Evolutionary conservation across 441 rosid species (phyloP).

Genomic region (Cnidoscolus chayamansa): DNA sequence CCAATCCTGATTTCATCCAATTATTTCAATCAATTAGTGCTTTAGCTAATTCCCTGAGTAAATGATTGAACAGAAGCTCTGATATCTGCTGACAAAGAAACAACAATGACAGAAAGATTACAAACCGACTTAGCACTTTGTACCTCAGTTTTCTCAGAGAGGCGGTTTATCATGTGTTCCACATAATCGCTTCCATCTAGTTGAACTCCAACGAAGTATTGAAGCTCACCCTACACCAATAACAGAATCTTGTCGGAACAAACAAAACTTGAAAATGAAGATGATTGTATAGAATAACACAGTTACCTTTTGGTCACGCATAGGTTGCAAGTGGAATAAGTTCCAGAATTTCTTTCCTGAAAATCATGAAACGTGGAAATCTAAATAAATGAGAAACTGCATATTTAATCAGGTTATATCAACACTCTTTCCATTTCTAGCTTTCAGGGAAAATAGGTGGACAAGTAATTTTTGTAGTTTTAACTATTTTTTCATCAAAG

Average conservation of each 20-base stretch:
- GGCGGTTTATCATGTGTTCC: constrained; percentile 76
- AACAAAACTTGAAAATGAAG: constrained; percentile 6
- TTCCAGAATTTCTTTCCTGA: constrained; percentile 99
- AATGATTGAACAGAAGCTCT: neutral
- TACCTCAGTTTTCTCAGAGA: constrained; percentile 70
- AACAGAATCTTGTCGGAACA: neutral
- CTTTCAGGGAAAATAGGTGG: neutral
- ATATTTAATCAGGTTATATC: too few species aligned
- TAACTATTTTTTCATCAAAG: neutral
- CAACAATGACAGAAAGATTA: constrained; percentile 8
- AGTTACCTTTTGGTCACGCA: constrained; percentile 89
- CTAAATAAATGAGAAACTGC: too few species aligned
- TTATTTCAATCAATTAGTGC: too few species aligned
- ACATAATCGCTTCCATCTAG: constrained; percentile 94
- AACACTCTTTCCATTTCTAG: too few species aligned
- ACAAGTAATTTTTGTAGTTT: neutral
- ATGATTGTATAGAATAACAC: constrained; percentile 17
- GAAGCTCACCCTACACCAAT: constrained; percentile 75
- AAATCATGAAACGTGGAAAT: constrained; percentile 22
- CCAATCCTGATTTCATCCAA: too few species aligned
- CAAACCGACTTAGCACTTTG: constrained; percentile 71
- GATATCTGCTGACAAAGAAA: neutral
- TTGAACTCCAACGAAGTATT: constrained; percentile 97
- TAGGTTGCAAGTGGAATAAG: constrained; percentile 93
- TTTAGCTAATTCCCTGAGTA: too few species aligned